Evolutionary conservation across 768 basidiomycete genomes (phyloP).

Genomic region (Cyathus striatus): DNA sequence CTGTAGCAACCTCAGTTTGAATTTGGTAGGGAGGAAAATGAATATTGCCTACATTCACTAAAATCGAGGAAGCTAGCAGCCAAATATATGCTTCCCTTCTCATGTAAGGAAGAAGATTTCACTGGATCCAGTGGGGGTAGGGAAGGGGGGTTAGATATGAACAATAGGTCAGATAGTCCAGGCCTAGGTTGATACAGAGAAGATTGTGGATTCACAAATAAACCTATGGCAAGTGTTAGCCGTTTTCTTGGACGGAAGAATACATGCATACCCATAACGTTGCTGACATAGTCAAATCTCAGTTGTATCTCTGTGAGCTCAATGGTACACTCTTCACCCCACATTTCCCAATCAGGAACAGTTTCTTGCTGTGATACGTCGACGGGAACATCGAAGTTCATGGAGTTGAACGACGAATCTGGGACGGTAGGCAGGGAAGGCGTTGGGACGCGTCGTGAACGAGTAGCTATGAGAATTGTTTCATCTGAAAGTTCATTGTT

Average conservation of each 20-base stretch:
- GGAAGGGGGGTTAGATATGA: constrained; percentile 32
- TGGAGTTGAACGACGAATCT: constrained; percentile 30
- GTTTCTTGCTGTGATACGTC: constrained; percentile 20
- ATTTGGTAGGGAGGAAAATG: not conserved
- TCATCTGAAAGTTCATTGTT: constrained; percentile 33
- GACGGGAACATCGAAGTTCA: constrained; percentile 37
- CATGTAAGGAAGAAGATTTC: constrained; percentile 13
- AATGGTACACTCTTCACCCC: constrained; percentile 56
- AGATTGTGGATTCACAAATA: constrained; percentile 38
- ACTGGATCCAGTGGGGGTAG: constrained; percentile 6
- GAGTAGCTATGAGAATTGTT: constrained; percentile 58
- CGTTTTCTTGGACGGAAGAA: constrained; percentile 1
- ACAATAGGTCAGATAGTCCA: constrained; percentile 38
- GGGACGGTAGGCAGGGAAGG: constrained; percentile 12
- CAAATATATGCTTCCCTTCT: constrained; percentile 36
- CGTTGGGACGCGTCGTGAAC: constrained; percentile 52
- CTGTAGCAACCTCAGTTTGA: constrained; percentile 12
- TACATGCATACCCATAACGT: constrained; percentile 32
- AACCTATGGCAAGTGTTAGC: constrained; percentile 18
- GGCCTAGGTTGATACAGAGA: constrained; percentile 33
- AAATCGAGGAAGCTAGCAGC: constrained; percentile 54
- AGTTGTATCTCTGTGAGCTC: constrained; percentile 59
- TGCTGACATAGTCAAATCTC: constrained; percentile 34
- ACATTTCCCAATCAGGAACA: constrained; percentile 45
- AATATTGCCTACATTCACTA: constrained; percentile 45